Evolutionary conservation across 768 basidiomycete species (phyloP), one percentile per base, ranked within the genome.

Genomic region (Lactarius tabidus): DNA sequence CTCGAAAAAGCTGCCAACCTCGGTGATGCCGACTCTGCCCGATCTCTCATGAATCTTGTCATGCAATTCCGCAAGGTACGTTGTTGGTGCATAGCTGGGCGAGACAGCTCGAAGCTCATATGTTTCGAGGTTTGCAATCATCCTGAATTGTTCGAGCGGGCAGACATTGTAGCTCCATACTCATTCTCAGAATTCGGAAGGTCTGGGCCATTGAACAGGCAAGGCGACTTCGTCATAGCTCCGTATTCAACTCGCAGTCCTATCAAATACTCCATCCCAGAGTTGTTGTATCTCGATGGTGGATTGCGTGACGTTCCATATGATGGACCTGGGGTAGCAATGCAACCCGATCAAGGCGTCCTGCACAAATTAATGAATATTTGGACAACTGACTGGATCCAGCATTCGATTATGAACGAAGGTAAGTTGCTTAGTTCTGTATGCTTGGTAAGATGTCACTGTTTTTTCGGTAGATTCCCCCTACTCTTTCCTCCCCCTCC

Each of bases 11-110:
- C 97, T 12, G 88, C 92, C 4, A 91, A 91, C 69, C 86, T 93
- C 65, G 91, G 93, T 18, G 93, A 96, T 71, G 91, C 86, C 7
- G 92, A 95, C 69, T 93, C 92, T 35, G 93, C 95, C 59, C 88
- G 93, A 60, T 93, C 94, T 8, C 79, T 99, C 66, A 98, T 98
- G 96, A 99, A 98, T 76, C 83, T 99, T 66, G 97, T 99, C 67
- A 99, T 99, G 97, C 97, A 99, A 75, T 98, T 98, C 82, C 88
- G 97, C 70, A 99, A 99, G 82, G 93, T 91, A 61, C 31, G 76
- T 63, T 28, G 43, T 57, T 51, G 48, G 15, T 36, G 52, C 29
- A 23, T 31, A 55, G 63, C 31, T n/a, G 35, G 35, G 10, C 39
- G 8, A 29, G 43, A 20, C 33, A 10, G 38, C 53, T 35, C 8